A percentile compares a stretch with the other conserved stretches of the same genome.
phyloP scores from a whole-genome alignment of 768 basidiomycete species.

The Hebeloma cylindrosporum region DNA sequence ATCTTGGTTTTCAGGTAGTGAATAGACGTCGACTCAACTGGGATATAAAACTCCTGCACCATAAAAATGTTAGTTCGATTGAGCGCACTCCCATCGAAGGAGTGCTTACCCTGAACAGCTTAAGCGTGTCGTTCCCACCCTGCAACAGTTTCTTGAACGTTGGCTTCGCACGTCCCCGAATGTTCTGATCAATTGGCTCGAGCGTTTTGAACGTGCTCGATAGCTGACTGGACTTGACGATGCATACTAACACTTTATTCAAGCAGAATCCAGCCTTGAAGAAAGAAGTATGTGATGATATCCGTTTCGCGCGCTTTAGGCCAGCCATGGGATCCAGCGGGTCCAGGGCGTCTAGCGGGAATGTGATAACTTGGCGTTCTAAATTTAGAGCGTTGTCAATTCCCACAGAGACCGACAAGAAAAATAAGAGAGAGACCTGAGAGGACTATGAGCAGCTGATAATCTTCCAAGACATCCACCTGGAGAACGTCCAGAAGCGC shows the following conservation, averaged over 20 bases:
- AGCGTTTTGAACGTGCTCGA: constrained; percentile 97
- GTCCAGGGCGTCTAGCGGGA: constrained; percentile 91
- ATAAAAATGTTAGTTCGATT: neutral
- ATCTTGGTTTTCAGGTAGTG: constrained; percentile 97
- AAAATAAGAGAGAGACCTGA: constrained; percentile 60
- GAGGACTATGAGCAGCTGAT: constrained; percentile 95
- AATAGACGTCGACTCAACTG: constrained; percentile 93
- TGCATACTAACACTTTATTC: constrained; percentile 88
- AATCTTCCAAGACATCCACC: constrained; percentile 95
- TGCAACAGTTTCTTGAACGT: constrained; percentile 95
- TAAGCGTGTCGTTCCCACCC: constrained; percentile 92
- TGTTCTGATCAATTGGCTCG: constrained; percentile 91
- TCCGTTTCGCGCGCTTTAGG: constrained; percentile 90
- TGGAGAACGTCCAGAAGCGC: constrained; percentile 88
- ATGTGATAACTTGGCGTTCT: constrained; percentile 96
- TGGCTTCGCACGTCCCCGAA: constrained; percentile 77
- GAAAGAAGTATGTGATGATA: constrained; percentile 95
- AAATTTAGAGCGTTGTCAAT: neutral
- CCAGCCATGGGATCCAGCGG: constrained; percentile 88
- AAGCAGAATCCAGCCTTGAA: constrained; percentile 97
- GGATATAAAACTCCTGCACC: constrained; percentile 98
- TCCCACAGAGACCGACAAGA: neutral
- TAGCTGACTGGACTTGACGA: constrained; percentile 92
- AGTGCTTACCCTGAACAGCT: constrained; percentile 73
- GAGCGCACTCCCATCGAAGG: neutral